Conservation (phyloP, 441 rosid genomes). For the Capsella rubella region DNA sequence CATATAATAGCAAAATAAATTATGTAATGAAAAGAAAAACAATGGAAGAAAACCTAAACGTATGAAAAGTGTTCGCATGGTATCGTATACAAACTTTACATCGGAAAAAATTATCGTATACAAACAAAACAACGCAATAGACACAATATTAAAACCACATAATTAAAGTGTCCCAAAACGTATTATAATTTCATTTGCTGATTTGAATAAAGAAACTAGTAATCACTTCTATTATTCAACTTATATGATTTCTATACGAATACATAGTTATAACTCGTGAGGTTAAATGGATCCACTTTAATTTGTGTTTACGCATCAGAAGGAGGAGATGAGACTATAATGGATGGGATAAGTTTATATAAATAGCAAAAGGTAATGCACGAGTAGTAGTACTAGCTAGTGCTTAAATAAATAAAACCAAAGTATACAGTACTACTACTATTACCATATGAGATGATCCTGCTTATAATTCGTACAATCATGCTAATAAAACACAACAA, state of each 20-base stretch:
- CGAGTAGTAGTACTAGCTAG: slow-evolving; percentile 14
- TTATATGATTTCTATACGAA: neutral
- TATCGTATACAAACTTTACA: too few relatives aligned
- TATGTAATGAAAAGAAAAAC: neutral
- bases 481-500: slow-evolving; percentile 38
- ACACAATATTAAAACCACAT: neutral
- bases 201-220: too few relatives aligned
- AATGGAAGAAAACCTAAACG: too few relatives aligned
- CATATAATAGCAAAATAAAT: neutral
- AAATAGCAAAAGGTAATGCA: slow-evolving; percentile 34
- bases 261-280: neutral
- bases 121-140: neutral
- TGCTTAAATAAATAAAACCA: slow-evolving; percentile 30
- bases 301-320: too few relatives aligned
- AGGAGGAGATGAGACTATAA: slow-evolving; percentile 21
- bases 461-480: slow-evolving; percentile 31
- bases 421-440: neutral
- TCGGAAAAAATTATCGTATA: too few relatives aligned
- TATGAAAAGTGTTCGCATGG: too few relatives aligned
- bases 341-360: slow-evolving; percentile 17
- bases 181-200: neutral
- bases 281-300: too few relatives aligned
- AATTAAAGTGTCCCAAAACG: neutral
- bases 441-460: slow-evolving; percentile 2
- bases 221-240: neutral